Base-by-base conservation (phyloP, 2,329 filamentous ascomycete genomes). In the Leptographium lundbergii region DNA sequence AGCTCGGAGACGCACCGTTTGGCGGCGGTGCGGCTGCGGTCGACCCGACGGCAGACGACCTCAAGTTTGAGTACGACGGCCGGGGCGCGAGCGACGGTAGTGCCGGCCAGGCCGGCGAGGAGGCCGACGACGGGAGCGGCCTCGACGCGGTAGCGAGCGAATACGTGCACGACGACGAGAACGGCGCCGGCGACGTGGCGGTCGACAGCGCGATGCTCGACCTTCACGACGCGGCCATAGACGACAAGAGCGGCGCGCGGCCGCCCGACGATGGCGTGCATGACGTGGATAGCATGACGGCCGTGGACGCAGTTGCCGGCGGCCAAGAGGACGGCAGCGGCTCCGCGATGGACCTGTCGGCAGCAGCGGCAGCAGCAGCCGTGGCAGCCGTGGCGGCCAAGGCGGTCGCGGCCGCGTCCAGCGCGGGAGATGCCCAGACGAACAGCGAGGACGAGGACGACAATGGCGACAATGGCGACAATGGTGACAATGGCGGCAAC, bases 201-300 rank as follows among this genome's bases (percentile, higher is more conserved):
- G 50, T 67, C 48, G 64, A 68, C 48, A 61, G 42, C 51, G 52
- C 48, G 39, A 58, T 58, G 50, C 19, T 58, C 6, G 56, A 19
- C 10, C 56, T 65, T 25, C 27, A 47, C 22, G 39, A 47, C 22
- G n/a, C 22, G 29, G 39, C 25, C 5, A 19, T 29, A 25, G 14
- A 29, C 1, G 32, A 54, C 29, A 54, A 48, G 24, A 19, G 54
- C 34, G 11, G 47, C 3, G 34, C 32, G 11, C n/a, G 17, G 32
- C 34, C 42, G 17, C 17, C 11, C 4, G 22, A 14, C 19, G 42
- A 22, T 13, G 36, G 3, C 27, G 42, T 3, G 2, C 10, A 58
- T n/a, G 51, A 53, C 7, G 19, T 32, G 19, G 50, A 52, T 36
- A 4, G 6, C 11, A 19, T 42, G 39, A 4, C 39, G 39, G 17